Conservation (phyloP, 345 rosid species). For the Camelina laxa region DNA sequence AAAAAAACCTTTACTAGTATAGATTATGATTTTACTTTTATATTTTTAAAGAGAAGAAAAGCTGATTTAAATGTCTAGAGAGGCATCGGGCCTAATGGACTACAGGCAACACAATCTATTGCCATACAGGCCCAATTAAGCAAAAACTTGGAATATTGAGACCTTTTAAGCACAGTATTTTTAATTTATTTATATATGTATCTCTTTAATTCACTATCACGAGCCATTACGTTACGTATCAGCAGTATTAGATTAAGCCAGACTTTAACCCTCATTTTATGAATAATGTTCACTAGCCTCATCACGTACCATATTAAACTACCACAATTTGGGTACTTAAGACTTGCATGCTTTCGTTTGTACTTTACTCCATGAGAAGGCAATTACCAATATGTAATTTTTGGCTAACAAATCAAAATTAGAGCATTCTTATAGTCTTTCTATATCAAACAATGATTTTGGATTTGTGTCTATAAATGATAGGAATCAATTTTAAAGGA, state of each 20-base stretch:
- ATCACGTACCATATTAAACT: constrained; percentile 3
- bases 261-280: neutral
- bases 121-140: too few relatives aligned
- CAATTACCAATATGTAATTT: constrained; percentile 4
- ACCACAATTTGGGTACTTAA: constrained; percentile 12
- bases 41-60: too few relatives aligned
- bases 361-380: constrained; percentile 13
- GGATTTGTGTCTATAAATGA: constrained; percentile 25
- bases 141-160: too few relatives aligned
- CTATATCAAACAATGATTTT: constrained; percentile 17
- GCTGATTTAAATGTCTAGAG: too few relatives aligned
- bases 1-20: too few relatives aligned
- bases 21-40: too few relatives aligned
- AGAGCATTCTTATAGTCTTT: neutral
- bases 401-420: neutral
- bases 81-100: too few relatives aligned
- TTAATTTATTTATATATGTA: too few relatives aligned
- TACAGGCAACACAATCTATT: too few relatives aligned
- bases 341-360: constrained; percentile 22
- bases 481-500: constrained; percentile 24
- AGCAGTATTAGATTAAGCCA: neutral
- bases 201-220: too few relatives aligned
- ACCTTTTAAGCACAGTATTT: too few relatives aligned
- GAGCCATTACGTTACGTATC: too few relatives aligned
- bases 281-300: neutral